These are phyloP conservation scores for Cicer arietinum DNA, from an alignment of 306 rosid species.

Conservation along the genomic window DNA sequence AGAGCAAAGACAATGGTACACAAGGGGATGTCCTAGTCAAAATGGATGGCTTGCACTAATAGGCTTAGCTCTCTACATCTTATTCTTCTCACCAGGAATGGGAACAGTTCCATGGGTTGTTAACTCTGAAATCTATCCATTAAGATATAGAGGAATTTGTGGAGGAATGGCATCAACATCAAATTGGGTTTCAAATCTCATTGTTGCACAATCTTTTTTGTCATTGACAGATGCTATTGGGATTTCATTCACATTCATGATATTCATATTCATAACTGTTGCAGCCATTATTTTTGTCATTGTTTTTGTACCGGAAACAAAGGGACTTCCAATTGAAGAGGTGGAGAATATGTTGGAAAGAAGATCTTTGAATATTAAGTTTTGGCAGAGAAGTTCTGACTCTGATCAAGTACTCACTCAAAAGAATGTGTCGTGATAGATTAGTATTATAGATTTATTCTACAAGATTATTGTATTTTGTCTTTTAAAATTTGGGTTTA, in stretches of 20 bases:
- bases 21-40: constrained; percentile 69
- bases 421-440: neutral
- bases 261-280: constrained; percentile 55
- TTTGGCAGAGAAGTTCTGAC: constrained; percentile 52
- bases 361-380: constrained; percentile 56
- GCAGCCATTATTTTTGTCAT: constrained; percentile 61
- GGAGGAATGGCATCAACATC: constrained; percentile 79
- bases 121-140: constrained; percentile 72
- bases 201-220: constrained; percentile 65
- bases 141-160: constrained; percentile 62
- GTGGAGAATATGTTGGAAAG: constrained; percentile 62
- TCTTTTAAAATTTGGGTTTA: no score
- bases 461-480: no score
- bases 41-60: constrained; percentile 58
- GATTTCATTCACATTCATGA: constrained; percentile 60
- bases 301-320: constrained; percentile 63
- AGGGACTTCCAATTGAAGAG: constrained; percentile 70
- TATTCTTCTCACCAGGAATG: constrained; percentile 75
- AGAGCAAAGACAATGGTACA: constrained; percentile 59
- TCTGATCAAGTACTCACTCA: constrained; percentile 4
- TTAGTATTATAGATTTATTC: neutral
- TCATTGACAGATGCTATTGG: constrained; percentile 60
- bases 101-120: constrained; percentile 80
- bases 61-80: constrained; percentile 58
- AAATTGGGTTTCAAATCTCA: constrained; percentile 64